phyloP scores from a whole-genome alignment of 2,329 filamentous ascomycete genomes.

The Triangularia verruculosa region DNA sequence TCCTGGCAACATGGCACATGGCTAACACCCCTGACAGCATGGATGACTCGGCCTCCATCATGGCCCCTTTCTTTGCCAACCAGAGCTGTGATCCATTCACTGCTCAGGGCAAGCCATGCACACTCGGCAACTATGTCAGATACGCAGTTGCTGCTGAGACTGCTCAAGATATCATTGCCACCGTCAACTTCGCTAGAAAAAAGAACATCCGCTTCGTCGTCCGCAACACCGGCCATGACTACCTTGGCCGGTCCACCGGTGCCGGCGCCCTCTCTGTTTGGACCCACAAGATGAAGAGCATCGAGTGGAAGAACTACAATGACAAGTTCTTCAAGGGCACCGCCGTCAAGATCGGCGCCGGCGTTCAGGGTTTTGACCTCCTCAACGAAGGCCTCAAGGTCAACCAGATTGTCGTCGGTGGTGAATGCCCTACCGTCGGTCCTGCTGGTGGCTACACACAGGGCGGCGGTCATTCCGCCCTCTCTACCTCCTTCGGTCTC shows the following conservation, averaged over 20 bases:
- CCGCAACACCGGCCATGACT: conserved; percentile 52
- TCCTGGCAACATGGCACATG: not conserved
- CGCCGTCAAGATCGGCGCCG: conserved; percentile 54
- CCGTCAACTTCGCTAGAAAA: conserved; percentile 45
- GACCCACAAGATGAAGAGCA: conserved; percentile 37
- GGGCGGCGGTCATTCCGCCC: conserved; percentile 53
- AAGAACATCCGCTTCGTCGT: conserved; percentile 50
- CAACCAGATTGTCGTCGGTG: conserved; percentile 46
- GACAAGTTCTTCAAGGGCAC: conserved; percentile 41
- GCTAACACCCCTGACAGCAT: conserved; percentile 23
- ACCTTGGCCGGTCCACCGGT: conserved; percentile 37
- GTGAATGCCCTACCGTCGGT: conserved; percentile 53
- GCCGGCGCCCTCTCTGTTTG: conserved; percentile 38
- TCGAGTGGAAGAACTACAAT: conserved; percentile 30
- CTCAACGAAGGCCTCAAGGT: conserved; percentile 48
- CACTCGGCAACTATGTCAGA: conserved; percentile 44
- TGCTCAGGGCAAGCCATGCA: conserved; percentile 36
- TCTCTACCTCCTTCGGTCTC: conserved; percentile 49
- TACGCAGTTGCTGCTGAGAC: conserved; percentile 38
- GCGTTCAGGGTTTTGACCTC: conserved; percentile 51
- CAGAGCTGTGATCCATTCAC: conserved; percentile 41
- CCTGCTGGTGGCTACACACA: conserved; percentile 46
- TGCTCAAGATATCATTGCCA: conserved; percentile 33
- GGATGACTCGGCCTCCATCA: conserved; percentile 32
- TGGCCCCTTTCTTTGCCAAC: conserved; percentile 40